Base-by-base conservation (phyloP, 352 stramenopile species). In the Chrysophaeum taylorii region DNA sequence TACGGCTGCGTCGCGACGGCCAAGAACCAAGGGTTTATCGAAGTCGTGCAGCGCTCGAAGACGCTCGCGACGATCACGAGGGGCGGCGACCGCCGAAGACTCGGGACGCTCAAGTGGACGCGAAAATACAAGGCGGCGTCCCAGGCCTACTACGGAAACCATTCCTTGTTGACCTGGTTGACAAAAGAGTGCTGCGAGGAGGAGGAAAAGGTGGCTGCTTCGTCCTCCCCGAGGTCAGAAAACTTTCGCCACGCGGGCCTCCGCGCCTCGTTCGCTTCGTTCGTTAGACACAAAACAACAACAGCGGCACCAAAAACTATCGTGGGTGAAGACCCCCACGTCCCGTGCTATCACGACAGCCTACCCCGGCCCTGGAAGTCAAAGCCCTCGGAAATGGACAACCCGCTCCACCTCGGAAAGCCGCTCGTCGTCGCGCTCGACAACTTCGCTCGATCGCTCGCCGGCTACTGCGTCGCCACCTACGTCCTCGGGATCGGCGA, bases 401-500 rank as follows among this genome's bases (percentile, higher is more conserved):
- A n/a, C n/a, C n/a, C n/a, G n/a, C n/a, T n/a, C n/a, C n/a, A n/a
- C n/a, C n/a, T n/a, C n/a, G n/a, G n/a, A n/a, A n/a, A n/a, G n/a
- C n/a, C n/a, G n/a, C n/a, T n/a, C n/a, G n/a, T n/a, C n/a, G n/a
- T n/a, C n/a, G n/a, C n/a, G n/a, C n/a, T n/a, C n/a, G 73, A 93
- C 27, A 95, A 89, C 64, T 96, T 96, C 72, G 79, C 92, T 7
- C 80, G 82, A 0, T 94, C 85, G 4, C 92, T 85, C 31, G 90
- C 90, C 16, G 90, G 87, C 9, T 96, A 96, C 77, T 95, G 88
- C 66, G 90, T 96, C 0, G 89, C 90, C 14, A 95, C 89, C 21
- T 96, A 93, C 71, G 87, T 96, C 2, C 72, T 96, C 18, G 91
- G 91, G 36, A 91, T 97, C 39, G 91, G 91, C 9, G 91, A 96